Evolutionary conservation across 805 yeast species (phyloP), one percentile per base, ranked within the genome.

Genomic region (Lachancea thermotolerans): DNA sequence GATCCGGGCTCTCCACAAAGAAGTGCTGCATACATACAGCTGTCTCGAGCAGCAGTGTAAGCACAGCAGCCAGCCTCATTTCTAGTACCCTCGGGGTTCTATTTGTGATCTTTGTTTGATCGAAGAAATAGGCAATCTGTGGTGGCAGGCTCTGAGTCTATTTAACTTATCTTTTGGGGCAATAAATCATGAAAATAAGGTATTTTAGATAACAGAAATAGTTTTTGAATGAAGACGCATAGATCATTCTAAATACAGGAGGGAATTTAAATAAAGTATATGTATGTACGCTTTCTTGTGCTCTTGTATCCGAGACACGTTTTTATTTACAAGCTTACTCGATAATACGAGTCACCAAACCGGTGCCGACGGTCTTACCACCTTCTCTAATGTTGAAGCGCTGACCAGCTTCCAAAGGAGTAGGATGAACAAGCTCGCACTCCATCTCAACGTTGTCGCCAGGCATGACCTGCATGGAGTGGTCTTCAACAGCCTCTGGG

Each of bases 341-440:
- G 55, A 86, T 68, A 69, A 88, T 82, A 72, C 96, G 83, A 62
- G 99, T 93, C 60, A 93, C 80, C 75, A 93, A 75, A 77, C 99
- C 99, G 57, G 99, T 93, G 72, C 96, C 99, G 57, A 93, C 97
- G 55, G 99, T 93, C 76, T 85, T 86, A 69, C 97, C 97, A 74
- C 98, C 97, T 77, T 93, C 99, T 82, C 99, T 93, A 69, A 93
- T 78, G 82, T 93, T 93, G 85, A 93, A 93, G 74, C 98, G 86
- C 78, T 90, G 96, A 69, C 95, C 95, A 61, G 84, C 82, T 78
- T 93, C 99, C 54, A 93, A 64, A 51, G 98, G 95, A 57, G 95
- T 86, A 68, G 95, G 93, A 74, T 79, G 86, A 53, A 85, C 82
- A 65, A 91, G 77, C 66, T 84, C 85, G 66, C 91, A 86, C 64